phyloP scores from a whole-genome alignment of 2,329 filamentous ascomycete species.

The Curvularia eragrostidis region DNA sequence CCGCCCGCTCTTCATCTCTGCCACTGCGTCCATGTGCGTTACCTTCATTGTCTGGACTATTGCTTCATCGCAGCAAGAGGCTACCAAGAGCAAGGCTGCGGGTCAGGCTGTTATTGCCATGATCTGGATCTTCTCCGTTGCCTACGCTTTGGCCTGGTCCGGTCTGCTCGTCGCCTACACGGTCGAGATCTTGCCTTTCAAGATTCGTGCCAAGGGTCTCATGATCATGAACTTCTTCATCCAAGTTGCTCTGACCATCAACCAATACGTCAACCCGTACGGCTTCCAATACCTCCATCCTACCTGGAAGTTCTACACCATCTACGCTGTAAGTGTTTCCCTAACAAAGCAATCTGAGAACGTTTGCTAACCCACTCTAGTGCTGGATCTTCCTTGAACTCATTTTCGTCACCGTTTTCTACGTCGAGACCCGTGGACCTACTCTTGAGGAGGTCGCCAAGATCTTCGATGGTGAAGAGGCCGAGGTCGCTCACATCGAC shows the following conservation, averaged over 20 bases:
- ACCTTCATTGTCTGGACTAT: constrained; percentile 49
- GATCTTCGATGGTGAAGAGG: constrained; percentile 72
- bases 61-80: constrained; percentile 61
- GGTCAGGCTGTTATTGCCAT: constrained; percentile 58
- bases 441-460: constrained; percentile 74
- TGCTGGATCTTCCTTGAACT: constrained; percentile 68
- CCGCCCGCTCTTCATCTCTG: constrained; percentile 39
- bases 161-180: constrained; percentile 63
- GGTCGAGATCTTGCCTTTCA: constrained; percentile 59
- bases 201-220: constrained; percentile 58
- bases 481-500: constrained; percentile 49
- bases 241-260: constrained; percentile 66
- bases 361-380: constrained; percentile 23
- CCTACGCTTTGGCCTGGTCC: constrained; percentile 65
- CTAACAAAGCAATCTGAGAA: background rate
- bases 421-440: constrained; percentile 73
- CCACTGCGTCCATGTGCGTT: constrained; percentile 40
- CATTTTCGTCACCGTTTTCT: constrained; percentile 69
- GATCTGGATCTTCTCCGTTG: constrained; percentile 59
- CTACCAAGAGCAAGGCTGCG: constrained; percentile 44
- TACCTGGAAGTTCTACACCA: constrained; percentile 68
- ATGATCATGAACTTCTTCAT: constrained; percentile 68
- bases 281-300: constrained; percentile 66
- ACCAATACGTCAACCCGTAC: constrained; percentile 68
- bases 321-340: constrained; percentile 61